Percentiles rank a stretch among this genome's conserved stretches.
phyloP scores from a whole-genome alignment of 1,284 basidiomycete species.

The Fomitiporia mediterranea region DNA sequence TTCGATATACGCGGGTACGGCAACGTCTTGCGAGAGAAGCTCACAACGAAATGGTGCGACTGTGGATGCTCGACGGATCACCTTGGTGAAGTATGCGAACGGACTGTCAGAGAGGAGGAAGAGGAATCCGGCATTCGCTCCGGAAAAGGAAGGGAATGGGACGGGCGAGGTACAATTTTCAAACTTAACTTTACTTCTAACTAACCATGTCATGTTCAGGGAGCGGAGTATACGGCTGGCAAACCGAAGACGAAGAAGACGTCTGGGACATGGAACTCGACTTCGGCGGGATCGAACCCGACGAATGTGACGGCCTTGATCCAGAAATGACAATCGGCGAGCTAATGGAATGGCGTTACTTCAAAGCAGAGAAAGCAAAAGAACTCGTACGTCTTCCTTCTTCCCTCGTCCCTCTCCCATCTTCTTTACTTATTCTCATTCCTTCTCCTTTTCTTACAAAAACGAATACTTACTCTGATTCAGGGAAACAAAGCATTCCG shows the following conservation, averaged over 20 bases:
- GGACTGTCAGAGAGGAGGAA: slow-evolving; percentile 62
- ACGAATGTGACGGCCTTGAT: slow-evolving; percentile 41
- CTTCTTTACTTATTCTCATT: too few relatives aligned
- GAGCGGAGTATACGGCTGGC: slow-evolving; percentile 61
- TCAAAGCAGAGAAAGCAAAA: slow-evolving; percentile 62
- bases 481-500: slow-evolving; percentile 65
- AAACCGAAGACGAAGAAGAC: slow-evolving; percentile 65
- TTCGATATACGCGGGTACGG: slow-evolving; percentile 69
- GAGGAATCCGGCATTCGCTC: slow-evolving; percentile 47
- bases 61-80: slow-evolving; percentile 74
- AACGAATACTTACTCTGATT: too few relatives aligned
- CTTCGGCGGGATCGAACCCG: slow-evolving; percentile 48
- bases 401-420: too few relatives aligned
- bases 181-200: background rate
- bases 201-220: slow-evolving; percentile 27
- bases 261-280: slow-evolving; percentile 66
- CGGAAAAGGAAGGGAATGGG: slow-evolving; percentile 67
- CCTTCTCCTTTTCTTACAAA: too few relatives aligned
- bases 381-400: slow-evolving; percentile 45
- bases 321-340: slow-evolving; percentile 61
- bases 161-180: slow-evolving; percentile 45
- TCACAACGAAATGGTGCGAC: slow-evolving; percentile 68
- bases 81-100: slow-evolving; percentile 66
- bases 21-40: slow-evolving; percentile 59
- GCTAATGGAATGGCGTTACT: slow-evolving; percentile 64